These are phyloP conservation scores for Primulina tabacum DNA, from an alignment of 257 asterid genomes.

Conservation along the genomic window DNA sequence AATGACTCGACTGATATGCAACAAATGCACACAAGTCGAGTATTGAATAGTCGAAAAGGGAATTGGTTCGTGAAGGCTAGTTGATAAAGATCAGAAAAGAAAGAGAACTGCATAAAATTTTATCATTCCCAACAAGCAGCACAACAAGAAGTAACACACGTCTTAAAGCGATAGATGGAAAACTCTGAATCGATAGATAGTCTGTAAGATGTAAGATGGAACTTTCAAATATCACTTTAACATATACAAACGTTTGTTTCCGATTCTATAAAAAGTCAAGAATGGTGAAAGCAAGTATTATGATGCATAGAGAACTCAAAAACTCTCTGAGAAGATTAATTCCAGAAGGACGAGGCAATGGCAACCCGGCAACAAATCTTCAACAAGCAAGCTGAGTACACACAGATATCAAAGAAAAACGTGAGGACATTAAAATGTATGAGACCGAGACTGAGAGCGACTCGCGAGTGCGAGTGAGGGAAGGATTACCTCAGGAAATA, in stretches of 20 bases:
- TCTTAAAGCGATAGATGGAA: too few relatives aligned
- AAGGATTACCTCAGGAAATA: conserved; percentile 30
- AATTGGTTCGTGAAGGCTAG: too few relatives aligned
- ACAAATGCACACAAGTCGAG: too few relatives aligned
- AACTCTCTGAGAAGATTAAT: conserved; percentile 23
- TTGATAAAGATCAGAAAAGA: too few relatives aligned
- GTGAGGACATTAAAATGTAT: background rate
- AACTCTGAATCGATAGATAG: background rate
- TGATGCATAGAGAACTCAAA: conserved; percentile 14
- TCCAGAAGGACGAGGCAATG: conserved; percentile 40
- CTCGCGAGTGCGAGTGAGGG: background rate
- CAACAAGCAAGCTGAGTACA: conserved; percentile 14
- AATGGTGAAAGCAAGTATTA: conserved; percentile 12
- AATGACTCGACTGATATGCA: too few relatives aligned
- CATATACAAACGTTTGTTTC: conserved; percentile 9
- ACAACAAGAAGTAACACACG: too few relatives aligned
- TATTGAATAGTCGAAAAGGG: too few relatives aligned
- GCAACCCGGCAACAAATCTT: conserved; percentile 25
- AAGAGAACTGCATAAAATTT: too few relatives aligned
- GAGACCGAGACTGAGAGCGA: background rate
- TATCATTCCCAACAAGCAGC: too few relatives aligned
- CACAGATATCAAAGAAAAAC: conserved; percentile 15
- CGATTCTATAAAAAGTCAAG: conserved; percentile 19
- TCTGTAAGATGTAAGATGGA: background rate
- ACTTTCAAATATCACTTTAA: conserved; percentile 19